Percentiles rank a stretch among this genome's conserved stretches.
Evolutionary conservation across 805 yeast species (phyloP).

Genomic region (Ogataea paraovalis): DNA sequence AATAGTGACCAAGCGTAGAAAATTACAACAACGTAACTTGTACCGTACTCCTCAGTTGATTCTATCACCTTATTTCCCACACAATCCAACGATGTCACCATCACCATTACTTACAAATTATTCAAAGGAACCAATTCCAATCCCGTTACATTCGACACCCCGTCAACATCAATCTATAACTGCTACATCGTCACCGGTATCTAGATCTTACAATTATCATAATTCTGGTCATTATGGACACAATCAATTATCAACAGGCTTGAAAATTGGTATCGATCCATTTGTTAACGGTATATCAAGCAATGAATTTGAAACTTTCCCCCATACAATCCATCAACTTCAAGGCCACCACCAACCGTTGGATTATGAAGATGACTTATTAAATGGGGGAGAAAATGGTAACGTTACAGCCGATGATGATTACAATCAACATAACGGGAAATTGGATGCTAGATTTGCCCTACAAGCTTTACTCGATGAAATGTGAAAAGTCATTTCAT

Average conservation of each 20-base stretch:
- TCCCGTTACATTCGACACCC: background rate
- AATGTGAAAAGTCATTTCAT: conserved; percentile 4
- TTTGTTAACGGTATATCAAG: conserved; percentile 26
- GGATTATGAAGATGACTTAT: background rate
- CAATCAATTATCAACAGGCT: conserved; percentile 18
- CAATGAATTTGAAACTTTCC: conserved; percentile 24
- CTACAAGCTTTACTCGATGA: conserved; percentile 24
- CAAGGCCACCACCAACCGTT: conserved; percentile 2
- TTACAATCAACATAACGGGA: conserved; percentile 1
- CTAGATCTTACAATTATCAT: background rate
- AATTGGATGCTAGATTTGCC: conserved; percentile 27
- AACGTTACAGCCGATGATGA: conserved; percentile 3
- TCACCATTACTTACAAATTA: conserved; percentile 4
- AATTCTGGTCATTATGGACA: background rate
- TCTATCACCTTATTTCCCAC: conserved; percentile 4
- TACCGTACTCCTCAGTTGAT: conserved; percentile 16
- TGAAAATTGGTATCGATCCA: conserved; percentile 28
- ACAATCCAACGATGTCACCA: conserved; percentile 1
- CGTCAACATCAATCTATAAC: background rate
- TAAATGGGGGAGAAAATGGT: background rate
- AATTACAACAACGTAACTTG: conserved; percentile 1
- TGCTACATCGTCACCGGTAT: background rate
- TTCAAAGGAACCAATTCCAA: conserved; percentile 5
- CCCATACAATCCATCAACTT: conserved; percentile 8
- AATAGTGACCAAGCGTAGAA: conserved; percentile 24